Base-by-base conservation (phyloP, 1,284 basidiomycete genomes). In the Clitocybe nebularis region DNA sequence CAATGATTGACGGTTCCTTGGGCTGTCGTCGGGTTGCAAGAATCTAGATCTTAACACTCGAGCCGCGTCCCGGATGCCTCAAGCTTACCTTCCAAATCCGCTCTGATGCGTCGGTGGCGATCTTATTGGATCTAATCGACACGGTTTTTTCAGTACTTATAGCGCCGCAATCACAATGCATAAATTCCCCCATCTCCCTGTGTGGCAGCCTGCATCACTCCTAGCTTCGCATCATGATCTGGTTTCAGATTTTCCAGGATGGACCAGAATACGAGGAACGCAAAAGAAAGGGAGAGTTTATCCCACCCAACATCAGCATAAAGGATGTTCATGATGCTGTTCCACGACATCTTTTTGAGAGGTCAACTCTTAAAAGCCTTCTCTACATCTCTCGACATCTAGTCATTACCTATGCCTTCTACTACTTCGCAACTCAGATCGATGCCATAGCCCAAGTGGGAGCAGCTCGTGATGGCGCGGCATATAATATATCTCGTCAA, bases 271-370 rank as follows among this genome's bases (percentile, higher is more conserved):
- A 65, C 41, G 62, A 67, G 43, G 58, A 56, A 8, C 58, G 65
- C 17, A 57, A 49, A 40, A 46, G 45, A 17, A 57, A 52, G 39
- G 50, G 54, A 32, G 51, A 48, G 20, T 74, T 74, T 47, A 55
- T 57, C 3, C 73, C 72, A 5, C 72, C 74, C 4, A 60, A 64
- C 34, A 36, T 71, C 14, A 68, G 69, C 1, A 51, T 75, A 16
- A 74, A 72, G 52, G 59, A 72, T 39, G 53, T 77, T 36, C 72
- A 68, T 45, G 64, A 68, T 21, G 72, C 68, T 9, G 71, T 77
- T 26, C 73, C 73, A 8, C 66, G 61, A 36, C 60, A 68, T 44
- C 66, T 75, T 59, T 81, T 82, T 72, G 79, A 63, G 48, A 60
- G 58, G 38, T 61, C 59, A 2, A 65, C 62, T 11, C 1, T 41